Evolutionary conservation across 139 green algal genomes (phyloP).

Genomic region (Raphidocelis subcapitata): DNA sequence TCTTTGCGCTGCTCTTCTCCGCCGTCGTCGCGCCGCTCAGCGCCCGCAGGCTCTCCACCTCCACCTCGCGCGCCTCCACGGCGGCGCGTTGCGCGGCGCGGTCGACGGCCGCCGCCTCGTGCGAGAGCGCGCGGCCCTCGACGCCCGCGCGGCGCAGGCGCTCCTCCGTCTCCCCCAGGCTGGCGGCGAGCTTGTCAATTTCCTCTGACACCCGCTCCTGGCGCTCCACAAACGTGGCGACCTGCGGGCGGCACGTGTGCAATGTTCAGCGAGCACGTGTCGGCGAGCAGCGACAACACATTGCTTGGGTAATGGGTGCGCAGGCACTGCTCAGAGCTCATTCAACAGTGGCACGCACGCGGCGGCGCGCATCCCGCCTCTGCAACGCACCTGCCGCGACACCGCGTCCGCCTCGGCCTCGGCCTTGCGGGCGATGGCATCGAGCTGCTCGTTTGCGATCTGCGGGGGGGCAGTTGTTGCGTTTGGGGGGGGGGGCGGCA

Average conservation of each 20-base stretch:
- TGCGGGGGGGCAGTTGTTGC: not conserved
- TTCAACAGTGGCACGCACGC: too few species aligned
- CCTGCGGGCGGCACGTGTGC: too few species aligned
- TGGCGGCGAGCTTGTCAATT: conserved; percentile 50
- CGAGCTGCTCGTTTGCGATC: conserved; percentile 72
- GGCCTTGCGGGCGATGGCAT: conserved; percentile 65
- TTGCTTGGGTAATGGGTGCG: too few species aligned
- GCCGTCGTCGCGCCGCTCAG: conserved; percentile 79
- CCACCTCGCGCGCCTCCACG: conserved; percentile 39
- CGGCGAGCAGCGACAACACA: too few species aligned
- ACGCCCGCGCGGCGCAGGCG: conserved; percentile 25
- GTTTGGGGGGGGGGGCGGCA: too few species aligned
- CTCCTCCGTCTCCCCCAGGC: conserved; percentile 68
- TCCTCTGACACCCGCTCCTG: conserved; percentile 57
- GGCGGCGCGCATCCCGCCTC: too few species aligned
- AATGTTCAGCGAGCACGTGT: too few species aligned
- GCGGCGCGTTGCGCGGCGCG: conserved; percentile 23
- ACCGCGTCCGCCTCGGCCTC: conserved; percentile 68
- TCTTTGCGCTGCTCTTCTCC: conserved; percentile 73
- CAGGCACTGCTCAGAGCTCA: too few species aligned
- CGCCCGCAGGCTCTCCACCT: conserved; percentile 64
- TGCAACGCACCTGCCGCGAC: conserved; percentile 34
- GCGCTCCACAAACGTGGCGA: conserved; percentile 50
- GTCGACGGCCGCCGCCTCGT: conserved; percentile 38
- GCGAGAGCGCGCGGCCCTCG: conserved; percentile 40